phyloP scores from a whole-genome alignment of 306 rosid species.

The Cyclanthera cordifolia region DNA sequence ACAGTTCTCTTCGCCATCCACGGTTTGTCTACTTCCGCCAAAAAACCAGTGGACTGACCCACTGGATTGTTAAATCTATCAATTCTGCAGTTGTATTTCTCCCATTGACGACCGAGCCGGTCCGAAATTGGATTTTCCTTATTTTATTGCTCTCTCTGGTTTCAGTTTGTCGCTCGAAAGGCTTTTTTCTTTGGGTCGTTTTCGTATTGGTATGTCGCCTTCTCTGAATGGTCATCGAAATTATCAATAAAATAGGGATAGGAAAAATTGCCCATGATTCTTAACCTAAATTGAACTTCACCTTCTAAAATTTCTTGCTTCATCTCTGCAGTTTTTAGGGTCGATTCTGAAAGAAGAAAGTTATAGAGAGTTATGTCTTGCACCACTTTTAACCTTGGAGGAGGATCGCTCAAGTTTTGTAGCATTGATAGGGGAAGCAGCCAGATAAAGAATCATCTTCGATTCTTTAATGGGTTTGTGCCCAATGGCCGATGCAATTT shows the following conservation, averaged over 20 bases:
- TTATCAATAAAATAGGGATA: constrained; percentile 1
- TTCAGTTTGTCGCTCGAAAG: background rate
- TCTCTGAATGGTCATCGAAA: background rate
- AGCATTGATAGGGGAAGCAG: background rate
- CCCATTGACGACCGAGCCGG: background rate
- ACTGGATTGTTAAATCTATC: background rate
- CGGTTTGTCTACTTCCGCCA: background rate
- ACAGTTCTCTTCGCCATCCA: background rate
- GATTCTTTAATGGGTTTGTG: too few species aligned
- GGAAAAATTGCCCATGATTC: background rate
- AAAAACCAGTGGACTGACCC: background rate
- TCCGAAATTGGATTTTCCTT: background rate
- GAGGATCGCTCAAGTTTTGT: constrained; percentile 10
- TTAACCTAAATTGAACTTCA: background rate
- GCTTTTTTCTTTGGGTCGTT: background rate
- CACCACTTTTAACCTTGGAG: constrained; percentile 8
- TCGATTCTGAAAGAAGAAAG: background rate
- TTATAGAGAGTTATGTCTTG: constrained; percentile 11
- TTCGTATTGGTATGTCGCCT: background rate
- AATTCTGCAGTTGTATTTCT: background rate
- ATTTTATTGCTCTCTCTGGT: background rate
- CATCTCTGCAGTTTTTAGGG: background rate
- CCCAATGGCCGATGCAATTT: constrained; percentile 1
- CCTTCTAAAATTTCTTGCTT: background rate
- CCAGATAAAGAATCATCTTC: background rate